phyloP scores from a whole-genome alignment of 805 yeast genomes.

The Citeromyces matritensis region DNA sequence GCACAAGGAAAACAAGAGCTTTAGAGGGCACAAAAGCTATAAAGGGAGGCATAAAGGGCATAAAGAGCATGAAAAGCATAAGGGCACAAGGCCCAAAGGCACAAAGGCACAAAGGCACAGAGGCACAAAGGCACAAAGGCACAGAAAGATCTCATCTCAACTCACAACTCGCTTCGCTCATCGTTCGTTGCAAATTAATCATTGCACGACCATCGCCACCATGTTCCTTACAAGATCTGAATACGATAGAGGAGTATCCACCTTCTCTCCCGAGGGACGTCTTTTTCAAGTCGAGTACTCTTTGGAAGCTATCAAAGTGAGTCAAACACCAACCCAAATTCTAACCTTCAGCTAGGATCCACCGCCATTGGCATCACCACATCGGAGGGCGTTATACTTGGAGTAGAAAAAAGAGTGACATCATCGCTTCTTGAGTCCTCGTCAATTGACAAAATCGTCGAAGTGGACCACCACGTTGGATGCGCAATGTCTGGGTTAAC shows the following conservation, averaged over 20 bases:
- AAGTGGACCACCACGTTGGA: slow-evolving; percentile 86
- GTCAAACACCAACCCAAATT: no score
- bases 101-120: no score
- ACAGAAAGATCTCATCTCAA: neutral
- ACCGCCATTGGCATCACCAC: slow-evolving; percentile 97
- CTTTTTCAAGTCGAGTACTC: slow-evolving; percentile 97
- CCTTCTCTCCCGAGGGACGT: slow-evolving; percentile 98
- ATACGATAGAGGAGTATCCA: slow-evolving; percentile 97
- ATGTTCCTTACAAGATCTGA: slow-evolving; percentile 98
- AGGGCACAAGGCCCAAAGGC: no score
- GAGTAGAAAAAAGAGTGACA: slow-evolving; percentile 95
- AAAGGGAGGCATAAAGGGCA: no score
- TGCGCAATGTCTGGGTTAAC: slow-evolving; percentile 98
- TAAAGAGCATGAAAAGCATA: no score
- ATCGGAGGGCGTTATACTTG: slow-evolving; percentile 87
- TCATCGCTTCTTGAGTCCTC: slow-evolving; percentile 83
- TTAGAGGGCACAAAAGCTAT: no score
- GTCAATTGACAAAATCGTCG: slow-evolving; percentile 91
- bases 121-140: no score
- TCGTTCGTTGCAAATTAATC: no score
- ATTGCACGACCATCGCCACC: slow-evolving; percentile 1
- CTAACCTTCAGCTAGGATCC: slow-evolving; percentile 45
- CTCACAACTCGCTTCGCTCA: neutral
- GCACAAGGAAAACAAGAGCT: no score
- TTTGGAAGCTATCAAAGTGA: slow-evolving; percentile 82